These are phyloP conservation scores for Aureobasidium sp. DNA, from an alignment of 2,329 filamentous ascomycete species.

Conservation along the genomic window DNA sequence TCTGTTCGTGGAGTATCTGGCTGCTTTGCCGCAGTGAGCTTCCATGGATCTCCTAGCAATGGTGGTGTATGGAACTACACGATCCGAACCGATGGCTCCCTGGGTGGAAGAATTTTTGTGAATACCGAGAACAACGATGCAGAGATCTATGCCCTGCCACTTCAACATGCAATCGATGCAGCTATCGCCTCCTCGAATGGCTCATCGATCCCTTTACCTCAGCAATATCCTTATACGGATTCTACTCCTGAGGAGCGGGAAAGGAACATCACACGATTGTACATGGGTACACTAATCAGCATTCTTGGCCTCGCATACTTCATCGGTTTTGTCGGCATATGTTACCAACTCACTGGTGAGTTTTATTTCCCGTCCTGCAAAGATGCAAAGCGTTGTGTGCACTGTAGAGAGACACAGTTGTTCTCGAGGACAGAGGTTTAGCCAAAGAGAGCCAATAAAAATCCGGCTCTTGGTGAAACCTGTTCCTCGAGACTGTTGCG, in stretches of 20 bases:
- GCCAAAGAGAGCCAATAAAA: not conserved
- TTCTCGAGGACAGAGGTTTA: not conserved
- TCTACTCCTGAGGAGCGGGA: slow-evolving; percentile 61
- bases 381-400: not conserved
- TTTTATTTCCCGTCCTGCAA: not conserved
- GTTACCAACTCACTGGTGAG: slow-evolving; percentile 80
- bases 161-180: slow-evolving; percentile 71
- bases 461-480: not conserved
- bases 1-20: slow-evolving; percentile 54
- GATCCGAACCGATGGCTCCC: slow-evolving; percentile 64
- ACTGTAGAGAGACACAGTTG: not conserved
- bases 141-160: slow-evolving; percentile 69
- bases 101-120: slow-evolving; percentile 60
- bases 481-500: not conserved
- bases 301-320: slow-evolving; percentile 75
- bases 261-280: slow-evolving; percentile 58
- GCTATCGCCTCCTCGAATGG: slow-evolving; percentile 57
- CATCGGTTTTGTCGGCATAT: slow-evolving; percentile 70
- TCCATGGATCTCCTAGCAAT: slow-evolving; percentile 67
- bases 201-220: slow-evolving; percentile 33
- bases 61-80: slow-evolving; percentile 83
- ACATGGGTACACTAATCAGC: slow-evolving; percentile 66
- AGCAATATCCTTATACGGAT: slow-evolving; percentile 72
- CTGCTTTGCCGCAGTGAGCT: slow-evolving; percentile 69
- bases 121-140: slow-evolving; percentile 62